Evolutionary conservation across 352 stramenopile species (phyloP).

Genomic region (Paralagenidium karlingii): DNA sequence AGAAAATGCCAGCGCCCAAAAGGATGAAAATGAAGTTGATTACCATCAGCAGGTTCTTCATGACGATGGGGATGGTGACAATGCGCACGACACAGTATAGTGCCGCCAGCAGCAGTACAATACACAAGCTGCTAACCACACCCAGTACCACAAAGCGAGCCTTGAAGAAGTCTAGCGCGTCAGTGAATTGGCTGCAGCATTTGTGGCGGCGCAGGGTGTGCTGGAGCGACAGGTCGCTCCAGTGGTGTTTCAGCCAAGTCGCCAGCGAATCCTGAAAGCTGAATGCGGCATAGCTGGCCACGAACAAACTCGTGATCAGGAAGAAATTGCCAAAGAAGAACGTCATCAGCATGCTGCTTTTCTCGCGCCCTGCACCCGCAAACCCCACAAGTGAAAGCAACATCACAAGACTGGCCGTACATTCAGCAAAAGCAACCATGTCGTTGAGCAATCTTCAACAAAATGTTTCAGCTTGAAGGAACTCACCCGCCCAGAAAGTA

Average conservation of each 20-base stretch:
- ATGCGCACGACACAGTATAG: conserved; percentile 78
- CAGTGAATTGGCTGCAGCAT: conserved; percentile 48
- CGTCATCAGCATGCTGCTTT: conserved; percentile 46
- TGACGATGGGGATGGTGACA: conserved; percentile 77
- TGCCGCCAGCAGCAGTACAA: conserved; percentile 30
- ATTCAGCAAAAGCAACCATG: too few relatives aligned
- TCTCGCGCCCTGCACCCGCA: conserved; percentile 43
- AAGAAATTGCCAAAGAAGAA: conserved; percentile 73
- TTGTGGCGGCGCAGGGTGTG: conserved; percentile 22
- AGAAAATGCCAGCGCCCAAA: conserved; percentile 38
- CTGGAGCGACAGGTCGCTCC: conserved; percentile 25
- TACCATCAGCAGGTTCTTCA: conserved; percentile 71
- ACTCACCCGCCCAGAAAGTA: conserved; percentile 23
- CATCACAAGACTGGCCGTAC: conserved; percentile 9
- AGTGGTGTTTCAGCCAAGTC: conserved; percentile 70
- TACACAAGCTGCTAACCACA: conserved; percentile 22
- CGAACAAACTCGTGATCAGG: conserved; percentile 41
- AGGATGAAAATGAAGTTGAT: conserved; percentile 60
- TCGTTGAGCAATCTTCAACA: too few relatives aligned
- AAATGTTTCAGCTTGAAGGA: background rate
- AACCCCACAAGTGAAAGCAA: conserved; percentile 49
- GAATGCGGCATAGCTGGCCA: conserved; percentile 47
- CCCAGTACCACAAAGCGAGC: conserved; percentile 30
- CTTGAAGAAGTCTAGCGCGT: conserved; percentile 32
- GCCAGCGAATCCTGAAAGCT: conserved; percentile 36